Evolutionary conservation across 768 basidiomycete species (phyloP).

Genomic region (Gloeopeniophorella convolvens): DNA sequence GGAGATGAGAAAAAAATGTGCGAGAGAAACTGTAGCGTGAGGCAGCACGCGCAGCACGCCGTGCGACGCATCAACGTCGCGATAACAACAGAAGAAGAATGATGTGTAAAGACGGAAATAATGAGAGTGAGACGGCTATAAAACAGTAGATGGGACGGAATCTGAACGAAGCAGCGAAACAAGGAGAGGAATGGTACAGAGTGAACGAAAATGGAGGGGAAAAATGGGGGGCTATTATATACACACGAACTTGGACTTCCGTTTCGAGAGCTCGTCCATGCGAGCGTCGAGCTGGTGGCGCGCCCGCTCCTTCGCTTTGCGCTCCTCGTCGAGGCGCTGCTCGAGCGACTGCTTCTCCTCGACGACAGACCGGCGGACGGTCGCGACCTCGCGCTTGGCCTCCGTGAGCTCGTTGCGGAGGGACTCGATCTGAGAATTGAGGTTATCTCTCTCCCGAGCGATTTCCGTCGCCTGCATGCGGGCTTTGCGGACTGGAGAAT

Average conservation of each 20-base stretch:
- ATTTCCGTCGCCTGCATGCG: constrained; percentile 91
- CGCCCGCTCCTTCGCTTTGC: constrained; percentile 81
- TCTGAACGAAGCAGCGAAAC: neutral
- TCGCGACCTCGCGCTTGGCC: constrained; percentile 72
- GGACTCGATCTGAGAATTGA: constrained; percentile 55
- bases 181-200: neutral
- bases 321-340: constrained; percentile 77
- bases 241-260: constrained; percentile 91
- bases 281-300: constrained; percentile 82
- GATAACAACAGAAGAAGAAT: constrained; percentile 2
- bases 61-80: neutral
- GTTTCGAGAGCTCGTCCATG: constrained; percentile 77
- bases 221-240: too few relatives aligned
- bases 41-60: too few relatives aligned
- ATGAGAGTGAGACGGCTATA: neutral
- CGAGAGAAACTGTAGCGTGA: too few relatives aligned
- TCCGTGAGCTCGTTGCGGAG: constrained; percentile 71
- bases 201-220: constrained; percentile 21
- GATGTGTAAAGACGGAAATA: neutral
- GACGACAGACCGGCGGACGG: constrained; percentile 69
- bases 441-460: constrained; percentile 75
- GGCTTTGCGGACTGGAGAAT: constrained; percentile 72
- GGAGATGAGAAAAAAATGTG: neutral
- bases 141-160: constrained; percentile 2
- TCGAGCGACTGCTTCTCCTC: constrained; percentile 88